phyloP scores from a whole-genome alignment of 768 basidiomycete species.

The Strobilomyces confusus region DNA sequence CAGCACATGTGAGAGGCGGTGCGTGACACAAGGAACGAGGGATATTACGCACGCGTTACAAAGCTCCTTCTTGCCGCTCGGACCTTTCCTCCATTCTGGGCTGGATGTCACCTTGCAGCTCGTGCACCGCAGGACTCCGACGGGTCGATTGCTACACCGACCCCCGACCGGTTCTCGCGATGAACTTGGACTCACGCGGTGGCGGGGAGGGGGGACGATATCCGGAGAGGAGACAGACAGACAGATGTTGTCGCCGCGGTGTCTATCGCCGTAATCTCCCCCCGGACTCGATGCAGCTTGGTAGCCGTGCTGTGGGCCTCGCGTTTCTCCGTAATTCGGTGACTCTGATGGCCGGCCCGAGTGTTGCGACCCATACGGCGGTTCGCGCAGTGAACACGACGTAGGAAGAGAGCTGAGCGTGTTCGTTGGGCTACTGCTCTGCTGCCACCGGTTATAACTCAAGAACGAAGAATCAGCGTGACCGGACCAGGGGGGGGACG shows the following conservation, averaged over 20 bases:
- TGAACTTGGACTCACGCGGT: conserved; percentile 51
- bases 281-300: conserved; percentile 36
- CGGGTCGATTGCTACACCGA: conserved; percentile 57
- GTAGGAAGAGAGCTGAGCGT: conserved; percentile 21
- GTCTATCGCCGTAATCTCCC: conserved; percentile 35
- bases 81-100: conserved; percentile 91
- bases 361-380: conserved; percentile 23
- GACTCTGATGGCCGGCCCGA: conserved; percentile 41
- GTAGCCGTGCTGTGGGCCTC: conserved; percentile 35
- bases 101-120: conserved; percentile 80
- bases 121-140: conserved; percentile 67
- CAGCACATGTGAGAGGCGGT: conserved; percentile 21
- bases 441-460: conserved; percentile 30
- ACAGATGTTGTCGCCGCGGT: conserved; percentile 30
- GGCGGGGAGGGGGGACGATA: conserved; percentile 54
- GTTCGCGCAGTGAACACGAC: conserved; percentile 30
- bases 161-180: conserved; percentile 44
- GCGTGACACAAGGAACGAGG: conserved; percentile 9
- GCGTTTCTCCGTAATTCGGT: conserved; percentile 25
- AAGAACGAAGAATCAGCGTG: conserved; percentile 29
- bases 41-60: conserved; percentile 78
- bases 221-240: conserved; percentile 33
- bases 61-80: conserved; percentile 85
- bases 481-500: conserved; percentile 25
- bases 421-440: conserved; percentile 27